These are phyloP conservation scores for Alternaria arborescens DNA, from an alignment of 2,329 filamentous ascomycete species.

Conservation along the genomic window DNA sequence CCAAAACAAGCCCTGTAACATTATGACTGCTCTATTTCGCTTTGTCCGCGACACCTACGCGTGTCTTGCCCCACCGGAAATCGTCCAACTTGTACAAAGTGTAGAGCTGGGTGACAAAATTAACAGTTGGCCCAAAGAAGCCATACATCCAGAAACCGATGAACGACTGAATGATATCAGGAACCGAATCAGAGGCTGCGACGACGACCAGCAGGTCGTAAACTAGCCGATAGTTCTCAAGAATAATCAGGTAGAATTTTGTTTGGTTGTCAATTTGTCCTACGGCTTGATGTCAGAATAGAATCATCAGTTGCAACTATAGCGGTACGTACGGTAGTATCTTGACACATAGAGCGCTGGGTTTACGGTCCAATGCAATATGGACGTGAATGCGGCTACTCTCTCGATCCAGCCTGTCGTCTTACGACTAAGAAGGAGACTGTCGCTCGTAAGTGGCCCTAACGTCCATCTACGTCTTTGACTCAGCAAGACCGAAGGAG, in stretches of 20 bases:
- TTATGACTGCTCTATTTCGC: not conserved
- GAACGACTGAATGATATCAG: not conserved
- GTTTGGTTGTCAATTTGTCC: not conserved
- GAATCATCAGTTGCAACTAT: not conserved
- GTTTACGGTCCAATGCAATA: constrained; percentile 5
- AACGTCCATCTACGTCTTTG: constrained; percentile 14
- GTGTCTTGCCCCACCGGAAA: constrained; percentile 16
- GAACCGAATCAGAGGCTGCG: not conserved
- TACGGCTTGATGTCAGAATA: not conserved
- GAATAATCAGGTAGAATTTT: not conserved
- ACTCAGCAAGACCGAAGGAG: constrained; percentile 10
- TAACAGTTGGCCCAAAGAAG: not conserved
- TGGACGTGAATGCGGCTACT: constrained; percentile 5
- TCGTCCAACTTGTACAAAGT: constrained; percentile 11
- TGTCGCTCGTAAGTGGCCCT: constrained; percentile 13
- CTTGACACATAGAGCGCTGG: constrained; percentile 7
- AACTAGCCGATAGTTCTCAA: constrained; percentile 3
- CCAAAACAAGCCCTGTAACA: not conserved
- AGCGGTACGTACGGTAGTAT: constrained; percentile 8
- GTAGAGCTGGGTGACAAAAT: constrained; percentile 8
- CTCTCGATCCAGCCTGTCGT: constrained; percentile 11
- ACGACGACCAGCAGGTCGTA: not conserved
- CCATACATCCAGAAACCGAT: constrained; percentile 2
- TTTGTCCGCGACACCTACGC: constrained; percentile 1
- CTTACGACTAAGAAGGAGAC: constrained; percentile 4